Conservation (phyloP, 805 yeast species). For the Cyberlindnera saturnus region DNA sequence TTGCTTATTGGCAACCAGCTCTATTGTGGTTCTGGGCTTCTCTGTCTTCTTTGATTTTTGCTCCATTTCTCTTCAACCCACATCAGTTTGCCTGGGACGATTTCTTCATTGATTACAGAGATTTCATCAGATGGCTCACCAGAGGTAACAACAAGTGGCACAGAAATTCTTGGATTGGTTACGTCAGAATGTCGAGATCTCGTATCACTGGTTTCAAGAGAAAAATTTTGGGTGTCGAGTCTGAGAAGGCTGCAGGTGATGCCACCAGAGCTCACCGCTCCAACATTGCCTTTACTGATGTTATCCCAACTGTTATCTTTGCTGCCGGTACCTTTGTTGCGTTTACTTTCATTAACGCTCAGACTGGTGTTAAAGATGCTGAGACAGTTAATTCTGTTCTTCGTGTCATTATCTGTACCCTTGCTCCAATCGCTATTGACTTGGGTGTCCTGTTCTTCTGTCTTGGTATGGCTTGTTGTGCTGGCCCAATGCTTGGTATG, state of each 20-base stretch:
- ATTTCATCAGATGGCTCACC: conserved; percentile 84
- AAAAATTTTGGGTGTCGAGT: conserved; percentile 66
- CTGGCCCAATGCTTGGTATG: conserved; percentile 90
- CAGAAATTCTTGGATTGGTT: conserved; percentile 86
- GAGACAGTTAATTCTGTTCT: conserved; percentile 59
- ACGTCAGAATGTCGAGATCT: conserved; percentile 74
- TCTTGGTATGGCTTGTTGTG: conserved; percentile 87
- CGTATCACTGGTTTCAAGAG: conserved; percentile 80
- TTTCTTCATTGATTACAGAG: conserved; percentile 94
- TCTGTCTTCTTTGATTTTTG: conserved; percentile 75
- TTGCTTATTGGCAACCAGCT: conserved; percentile 87
- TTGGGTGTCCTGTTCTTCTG: conserved; percentile 78
- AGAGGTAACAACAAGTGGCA: conserved; percentile 88
- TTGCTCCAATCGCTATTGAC: conserved; percentile 88
- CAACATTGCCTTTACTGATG: conserved; percentile 64
- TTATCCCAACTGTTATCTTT: conserved; percentile 63
- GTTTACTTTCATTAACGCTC: conserved; percentile 76
- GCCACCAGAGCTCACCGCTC: conserved; percentile 77
- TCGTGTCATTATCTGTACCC: conserved; percentile 71
- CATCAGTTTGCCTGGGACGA: conserved; percentile 97
- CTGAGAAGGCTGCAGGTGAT: conserved; percentile 82
- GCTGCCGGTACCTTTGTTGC: conserved; percentile 79
- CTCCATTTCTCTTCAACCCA: conserved; percentile 95
- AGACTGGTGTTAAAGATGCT: conserved; percentile 64
- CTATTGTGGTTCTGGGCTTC: conserved; percentile 97